Evolutionary conservation across 148 eudicot species (phyloP), one percentile per base, ranked within the genome.

Genomic region (Silene conica): DNA sequence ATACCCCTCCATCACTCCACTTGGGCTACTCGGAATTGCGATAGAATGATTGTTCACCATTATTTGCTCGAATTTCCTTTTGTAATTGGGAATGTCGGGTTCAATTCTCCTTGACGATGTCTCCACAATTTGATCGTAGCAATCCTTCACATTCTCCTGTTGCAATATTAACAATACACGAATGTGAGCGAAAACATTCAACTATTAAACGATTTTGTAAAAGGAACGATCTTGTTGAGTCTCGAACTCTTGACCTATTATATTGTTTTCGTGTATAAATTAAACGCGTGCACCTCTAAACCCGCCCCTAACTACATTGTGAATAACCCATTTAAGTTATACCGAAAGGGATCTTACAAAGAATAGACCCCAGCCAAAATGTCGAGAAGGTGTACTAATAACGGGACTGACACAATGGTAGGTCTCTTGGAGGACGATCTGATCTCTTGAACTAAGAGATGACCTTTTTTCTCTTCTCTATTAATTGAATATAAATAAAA

Each of bases 71-170:
- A 68, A 73, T 26, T 78, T 73, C 20, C 83, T 81, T 77, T 81
- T 81, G 43, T 38, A 45, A 1, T 61, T 62, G 0, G 48, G 18
- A 67, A 11, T 59, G 15, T 56, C 66, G 6, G 16, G 1, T 41
- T 22, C 61, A 23, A 4, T 48, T n/a, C 41, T 43, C 25, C 13
- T 2, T 16, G 58, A 57, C 69, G 82, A 72, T 28, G 71, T 65
- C 48, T 80, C 88, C 54, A 18, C 63, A 14, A 88, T 79, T 70
- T 82, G 73, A 46, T 82, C 55, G 52, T 78, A 81, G 74, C 91
- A 86, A 6, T 84, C 87, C 43, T 79, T 69, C 70, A 88, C 89
- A 67, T 81, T 75, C 69, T 82, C 88, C 91, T 85, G 84, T 18
- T 34, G 45, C 46, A 9, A 31, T 18, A 38, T 16, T 3, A 28